A percentile compares a stretch with the other conserved stretches of the same genome.
These are phyloP conservation scores for Aspergillus aculeatinus DNA, from an alignment of 2,329 filamentous ascomycete genomes.

Conservation along the genomic window DNA sequence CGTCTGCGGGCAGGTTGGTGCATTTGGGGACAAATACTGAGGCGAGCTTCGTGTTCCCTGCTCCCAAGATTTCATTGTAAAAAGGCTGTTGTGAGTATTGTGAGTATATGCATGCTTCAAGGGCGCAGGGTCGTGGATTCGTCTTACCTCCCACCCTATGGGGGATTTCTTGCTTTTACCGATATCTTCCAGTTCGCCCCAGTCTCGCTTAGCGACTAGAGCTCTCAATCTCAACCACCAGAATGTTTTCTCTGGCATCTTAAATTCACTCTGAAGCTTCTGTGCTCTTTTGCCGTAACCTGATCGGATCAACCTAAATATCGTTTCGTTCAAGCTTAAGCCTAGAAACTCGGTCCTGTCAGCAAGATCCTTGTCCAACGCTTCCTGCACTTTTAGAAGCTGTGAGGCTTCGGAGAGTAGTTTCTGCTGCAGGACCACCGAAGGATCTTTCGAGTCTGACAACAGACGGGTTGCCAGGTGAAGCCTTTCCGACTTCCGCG, in stretches of 20 bases:
- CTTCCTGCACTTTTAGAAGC: constrained; percentile 81
- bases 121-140: constrained; percentile 19
- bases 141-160: constrained; percentile 91
- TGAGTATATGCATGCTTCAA: constrained; percentile 27
- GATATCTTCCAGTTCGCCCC: constrained; percentile 87
- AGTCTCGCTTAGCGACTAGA: constrained; percentile 84
- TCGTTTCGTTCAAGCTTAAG: constrained; percentile 83
- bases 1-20: constrained; percentile 64
- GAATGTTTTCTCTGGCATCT: constrained; percentile 82
- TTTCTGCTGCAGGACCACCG: constrained; percentile 64
- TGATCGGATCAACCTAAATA: constrained; percentile 80
- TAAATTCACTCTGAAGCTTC: constrained; percentile 89
- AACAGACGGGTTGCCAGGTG: constrained; percentile 82
- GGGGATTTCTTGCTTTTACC: constrained; percentile 74
- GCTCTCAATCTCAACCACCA: constrained; percentile 87
- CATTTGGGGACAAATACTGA: constrained; percentile 86
- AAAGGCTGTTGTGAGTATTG: constrained; percentile 64
- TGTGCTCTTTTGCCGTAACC: constrained; percentile 82
- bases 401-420: constrained; percentile 76
- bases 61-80: constrained; percentile 82
- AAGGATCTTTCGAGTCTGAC: constrained; percentile 75
- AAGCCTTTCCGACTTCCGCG: constrained; percentile 78
- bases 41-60: constrained; percentile 86
- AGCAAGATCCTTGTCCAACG: constrained; percentile 78
- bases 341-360: constrained; percentile 66